Conservation (phyloP, 2,329 filamentous ascomycete species). For the Fusarium sp. region DNA sequence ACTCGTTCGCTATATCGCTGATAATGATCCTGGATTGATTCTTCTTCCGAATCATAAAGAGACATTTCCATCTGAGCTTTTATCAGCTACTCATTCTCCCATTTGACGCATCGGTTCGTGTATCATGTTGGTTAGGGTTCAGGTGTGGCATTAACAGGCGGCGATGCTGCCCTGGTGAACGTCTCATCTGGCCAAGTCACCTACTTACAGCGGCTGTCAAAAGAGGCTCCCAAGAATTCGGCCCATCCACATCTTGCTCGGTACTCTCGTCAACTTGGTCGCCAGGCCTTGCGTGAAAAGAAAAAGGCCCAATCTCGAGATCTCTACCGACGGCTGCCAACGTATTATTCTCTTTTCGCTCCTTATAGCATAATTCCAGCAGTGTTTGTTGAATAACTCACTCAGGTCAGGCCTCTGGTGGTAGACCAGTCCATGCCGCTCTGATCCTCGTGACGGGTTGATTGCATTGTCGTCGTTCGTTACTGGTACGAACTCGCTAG, state of each 20-base stretch:
- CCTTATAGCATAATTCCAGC: too few relatives aligned
- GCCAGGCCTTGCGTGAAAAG: conserved; percentile 2
- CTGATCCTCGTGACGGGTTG: background rate
- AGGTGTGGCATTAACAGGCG: background rate
- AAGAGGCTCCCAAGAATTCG: background rate
- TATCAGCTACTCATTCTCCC: conserved; percentile 10
- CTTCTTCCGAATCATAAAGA: conserved; percentile 1
- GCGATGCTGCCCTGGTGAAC: background rate
- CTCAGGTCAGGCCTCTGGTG: background rate
- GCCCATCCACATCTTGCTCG: background rate
- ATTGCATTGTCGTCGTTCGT: background rate
- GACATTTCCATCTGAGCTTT: conserved; percentile 1
- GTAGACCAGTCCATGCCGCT: background rate
- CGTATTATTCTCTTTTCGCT: background rate
- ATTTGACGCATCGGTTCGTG: background rate
- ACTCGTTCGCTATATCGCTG: background rate
- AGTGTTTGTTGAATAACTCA: background rate
- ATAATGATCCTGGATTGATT: background rate
- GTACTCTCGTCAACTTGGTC: background rate
- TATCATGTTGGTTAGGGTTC: background rate
- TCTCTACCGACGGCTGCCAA: background rate
- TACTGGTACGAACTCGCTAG: background rate
- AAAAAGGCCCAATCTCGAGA: background rate
- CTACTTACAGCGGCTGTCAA: conserved; percentile 20
- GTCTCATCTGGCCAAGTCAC: background rate